Evolutionary conservation across 306 rosid species (phyloP), one percentile per base, ranked within the genome.

Genomic region (Arachis hypogaea): DNA sequence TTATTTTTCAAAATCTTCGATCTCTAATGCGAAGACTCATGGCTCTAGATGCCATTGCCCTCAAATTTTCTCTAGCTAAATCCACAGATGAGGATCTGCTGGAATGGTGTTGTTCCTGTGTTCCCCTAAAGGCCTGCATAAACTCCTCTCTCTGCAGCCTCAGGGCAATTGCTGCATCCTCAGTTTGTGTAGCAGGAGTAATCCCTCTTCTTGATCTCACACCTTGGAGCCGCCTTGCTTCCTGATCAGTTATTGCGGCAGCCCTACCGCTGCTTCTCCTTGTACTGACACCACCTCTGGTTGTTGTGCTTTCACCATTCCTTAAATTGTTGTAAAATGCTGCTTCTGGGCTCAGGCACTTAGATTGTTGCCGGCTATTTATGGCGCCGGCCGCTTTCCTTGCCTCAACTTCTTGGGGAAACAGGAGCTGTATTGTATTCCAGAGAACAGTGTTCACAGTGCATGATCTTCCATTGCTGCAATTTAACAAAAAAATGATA

Each of bases 381-480:
- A 42, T 73, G 44, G 83, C 74, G 18, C 71, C 72, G 18, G 82
- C 88, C 66, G 61, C 85, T 88, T 89, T 90, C 72, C 96, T 90
- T 73, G 87, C 88, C 75, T 89, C 93, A 67, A 92, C 85, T 84
- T 94, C 99, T 47, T 83, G 83, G 2, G 97, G 99, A 78, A 94
- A 94, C 29, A 94, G 88, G 50, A 94, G 96, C 76, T 89, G 99
- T 73, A 92, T 94, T 42, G 99, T 94, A 73, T 94, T 94, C 99
- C 97, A 94, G 7, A 94, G 90, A 77, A 90, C 92, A n/a, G 99
- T 94, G 83, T 92, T 94, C 76, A 94, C 88, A 0, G 89, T 89
- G 85, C 99, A 94, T 6, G 93, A 86, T 83, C 97, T 81, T 61
- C 96, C 91, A 74, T 89, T 87, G 78, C 99, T 94, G 92, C 86